Evolutionary conservation across 2,329 filamentous ascomycete species (phyloP).

Genomic region (Xylariales sp.): DNA sequence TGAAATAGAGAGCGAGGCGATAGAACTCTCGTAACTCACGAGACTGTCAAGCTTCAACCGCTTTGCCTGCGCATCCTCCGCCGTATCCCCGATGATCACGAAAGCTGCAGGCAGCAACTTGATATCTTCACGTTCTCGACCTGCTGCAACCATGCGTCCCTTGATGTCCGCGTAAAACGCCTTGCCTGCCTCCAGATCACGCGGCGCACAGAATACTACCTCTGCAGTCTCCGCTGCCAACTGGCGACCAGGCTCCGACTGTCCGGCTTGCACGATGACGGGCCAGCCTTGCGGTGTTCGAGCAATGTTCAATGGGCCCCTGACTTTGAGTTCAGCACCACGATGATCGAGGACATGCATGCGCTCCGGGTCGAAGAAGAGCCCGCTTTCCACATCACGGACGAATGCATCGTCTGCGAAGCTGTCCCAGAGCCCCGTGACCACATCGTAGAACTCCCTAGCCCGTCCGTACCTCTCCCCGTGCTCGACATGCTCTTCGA

Average conservation of each 20-base stretch:
- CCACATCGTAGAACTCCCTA: conserved; percentile 48
- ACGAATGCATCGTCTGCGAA: conserved; percentile 53
- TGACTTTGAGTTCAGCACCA: conserved; percentile 41
- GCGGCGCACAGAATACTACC: conserved; percentile 46
- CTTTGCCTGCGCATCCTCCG: conserved; percentile 44
- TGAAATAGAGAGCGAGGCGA: conserved; percentile 45
- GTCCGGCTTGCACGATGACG: conserved; percentile 50
- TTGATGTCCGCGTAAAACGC: conserved; percentile 48
- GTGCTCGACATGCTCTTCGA: conserved; percentile 45
- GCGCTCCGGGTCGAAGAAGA: conserved; percentile 46
- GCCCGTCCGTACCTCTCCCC: conserved; percentile 45
- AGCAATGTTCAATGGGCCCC: conserved; percentile 47
- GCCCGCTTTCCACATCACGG: conserved; percentile 40
- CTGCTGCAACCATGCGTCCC: conserved; percentile 37
- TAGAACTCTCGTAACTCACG: conserved; percentile 49
- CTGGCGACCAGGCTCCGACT: conserved; percentile 46
- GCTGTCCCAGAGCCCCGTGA: conserved; percentile 48
- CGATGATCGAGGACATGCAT: conserved; percentile 48
- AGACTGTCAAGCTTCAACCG: conserved; percentile 44
- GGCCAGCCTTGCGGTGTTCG: conserved; percentile 50
- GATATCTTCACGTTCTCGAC: conserved; percentile 39
- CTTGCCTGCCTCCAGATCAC: conserved; percentile 40
- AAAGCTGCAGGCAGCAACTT: conserved; percentile 49
- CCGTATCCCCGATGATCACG: conserved; percentile 43
- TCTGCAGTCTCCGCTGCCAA: conserved; percentile 50